Conservation (phyloP, 257 asterid species). For the Ocimum tenuiflorum region DNA sequence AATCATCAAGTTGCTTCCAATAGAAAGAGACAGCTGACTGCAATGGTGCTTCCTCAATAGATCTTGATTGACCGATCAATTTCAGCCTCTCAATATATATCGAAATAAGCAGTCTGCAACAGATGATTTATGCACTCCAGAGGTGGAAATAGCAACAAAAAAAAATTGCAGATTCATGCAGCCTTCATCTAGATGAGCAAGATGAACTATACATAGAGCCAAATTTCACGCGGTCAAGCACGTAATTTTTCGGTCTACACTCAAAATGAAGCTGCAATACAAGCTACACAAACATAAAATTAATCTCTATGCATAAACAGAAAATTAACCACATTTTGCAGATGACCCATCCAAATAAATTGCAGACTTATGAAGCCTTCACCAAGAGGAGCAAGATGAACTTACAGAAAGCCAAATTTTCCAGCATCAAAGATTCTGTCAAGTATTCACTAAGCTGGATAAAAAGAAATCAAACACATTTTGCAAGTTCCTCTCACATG, state of each 20-base stretch:
- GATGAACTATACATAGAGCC: not conserved
- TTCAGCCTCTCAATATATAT: not conserved
- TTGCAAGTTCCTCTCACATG: too few relatives aligned
- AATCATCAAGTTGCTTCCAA: not conserved
- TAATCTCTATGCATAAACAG: not conserved
- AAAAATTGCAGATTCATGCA: not conserved
- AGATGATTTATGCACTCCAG: not conserved
- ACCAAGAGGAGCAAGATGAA: too few relatives aligned
- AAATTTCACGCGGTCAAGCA: not conserved
- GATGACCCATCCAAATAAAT: not conserved
- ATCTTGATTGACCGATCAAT: not conserved
- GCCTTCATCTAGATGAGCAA: not conserved
- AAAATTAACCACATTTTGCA: constrained; percentile 14
- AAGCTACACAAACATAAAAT: not conserved
- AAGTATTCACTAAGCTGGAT: too few relatives aligned
- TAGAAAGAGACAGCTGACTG: not conserved
- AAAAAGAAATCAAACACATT: too few relatives aligned
- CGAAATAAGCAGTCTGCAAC: not conserved
- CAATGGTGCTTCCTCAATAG: not conserved
- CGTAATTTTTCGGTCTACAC: not conserved
- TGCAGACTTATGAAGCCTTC: too few relatives aligned
- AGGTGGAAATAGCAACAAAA: not conserved
- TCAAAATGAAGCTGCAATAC: not conserved
- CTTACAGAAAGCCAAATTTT: too few relatives aligned
- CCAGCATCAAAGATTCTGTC: too few relatives aligned